Base-by-base conservation (phyloP, 495 filamentous ascomycete species). In the Apiosordaria backusii region DNA sequence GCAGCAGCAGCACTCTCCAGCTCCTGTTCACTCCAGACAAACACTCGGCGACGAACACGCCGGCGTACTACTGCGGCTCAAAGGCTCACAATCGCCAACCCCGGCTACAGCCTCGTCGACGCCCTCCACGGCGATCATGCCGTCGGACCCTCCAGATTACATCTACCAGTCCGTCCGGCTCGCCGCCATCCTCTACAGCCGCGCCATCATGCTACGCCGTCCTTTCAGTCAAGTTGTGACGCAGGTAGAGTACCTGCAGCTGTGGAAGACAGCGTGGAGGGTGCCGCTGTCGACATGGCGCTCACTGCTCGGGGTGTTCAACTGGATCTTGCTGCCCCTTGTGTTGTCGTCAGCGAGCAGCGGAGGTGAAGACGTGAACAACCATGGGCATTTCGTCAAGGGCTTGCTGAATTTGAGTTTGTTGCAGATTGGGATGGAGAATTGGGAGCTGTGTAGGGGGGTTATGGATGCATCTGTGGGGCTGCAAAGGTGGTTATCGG, bases 191-290 rank as follows among this genome's bases (percentile, higher is more conserved):
- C 54, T 79, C 25, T 79, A 79, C 70, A 67, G 64, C 59, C 71
- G 68, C 3, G 72, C 75, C 24, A 74, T 79, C 70, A 72, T 67
- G 64, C 27, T 60, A 3, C 74, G 75, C 1, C 67, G 54, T 3
- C 75, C 77, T 1, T 75, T 77, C 52, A 70, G 69, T 52, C 19
- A 19, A 1, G 52, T 72, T n/a, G 69, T 76, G 6, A 35, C 29
- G 6, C 25, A 60, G 4, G 58, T 23, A 13, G 75, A 76, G 25
- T 74, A 77, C 59, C 25, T 69, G n/a, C 55, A 67, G 59, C 69
- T 79, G 4, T 79, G 77, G 77, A 75, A 71, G 23, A 76, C 76
- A 19, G 63, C 69, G 3, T 79, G 77, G 76, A 67, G 67, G 4
- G 72, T 79, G 60, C 72, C 76, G 61, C 69, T 77, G 18, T 52